These are phyloP conservation scores for Ajuga reptans DNA, from an alignment of 305 asterid species.

Conservation along the genomic window DNA sequence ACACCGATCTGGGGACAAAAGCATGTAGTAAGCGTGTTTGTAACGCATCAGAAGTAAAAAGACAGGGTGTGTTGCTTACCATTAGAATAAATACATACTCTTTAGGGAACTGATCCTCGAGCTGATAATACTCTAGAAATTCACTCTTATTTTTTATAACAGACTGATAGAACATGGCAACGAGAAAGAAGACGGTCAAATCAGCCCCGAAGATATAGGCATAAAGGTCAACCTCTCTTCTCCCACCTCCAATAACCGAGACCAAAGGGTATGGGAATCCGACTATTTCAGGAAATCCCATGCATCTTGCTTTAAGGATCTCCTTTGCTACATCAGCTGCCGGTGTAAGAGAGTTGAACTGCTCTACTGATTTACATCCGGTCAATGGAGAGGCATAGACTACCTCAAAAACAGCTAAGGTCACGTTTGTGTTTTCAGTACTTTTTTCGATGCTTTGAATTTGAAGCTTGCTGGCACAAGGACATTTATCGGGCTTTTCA, in stretches of 20 bases:
- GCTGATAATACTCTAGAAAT: conserved; percentile 91
- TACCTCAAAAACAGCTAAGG: conserved; percentile 91
- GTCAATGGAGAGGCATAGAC: conserved; percentile 66
- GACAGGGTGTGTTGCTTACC: conserved; percentile 39
- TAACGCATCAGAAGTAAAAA: neutral
- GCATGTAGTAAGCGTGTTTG: too few relatives aligned
- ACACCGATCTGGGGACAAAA: too few relatives aligned
- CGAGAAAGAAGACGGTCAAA: conserved; percentile 79
- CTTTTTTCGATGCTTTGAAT: conserved; percentile 92
- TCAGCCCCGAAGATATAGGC: conserved; percentile 93
- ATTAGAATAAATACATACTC: conserved; percentile 83
- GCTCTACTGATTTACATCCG: conserved; percentile 58
- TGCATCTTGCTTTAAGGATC: conserved; percentile 51
- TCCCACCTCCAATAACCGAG: conserved; percentile 92
- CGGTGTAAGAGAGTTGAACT: conserved; percentile 80
- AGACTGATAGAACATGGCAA: conserved; percentile 88
- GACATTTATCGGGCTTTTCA: conserved; percentile 43
- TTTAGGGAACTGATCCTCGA: conserved; percentile 95
- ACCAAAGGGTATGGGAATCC: conserved; percentile 77
- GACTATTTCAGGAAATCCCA: conserved; percentile 53
- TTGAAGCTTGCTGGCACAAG: conserved; percentile 84
- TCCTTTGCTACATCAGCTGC: conserved; percentile 95
- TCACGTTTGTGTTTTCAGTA: conserved; percentile 50
- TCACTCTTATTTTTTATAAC: conserved; percentile 88
- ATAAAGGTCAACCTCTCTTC: conserved; percentile 87